Evolutionary conservation across 73 alveolate species (phyloP), one percentile per base, ranked within the genome.

Genomic region (Breviolum minutum): DNA sequence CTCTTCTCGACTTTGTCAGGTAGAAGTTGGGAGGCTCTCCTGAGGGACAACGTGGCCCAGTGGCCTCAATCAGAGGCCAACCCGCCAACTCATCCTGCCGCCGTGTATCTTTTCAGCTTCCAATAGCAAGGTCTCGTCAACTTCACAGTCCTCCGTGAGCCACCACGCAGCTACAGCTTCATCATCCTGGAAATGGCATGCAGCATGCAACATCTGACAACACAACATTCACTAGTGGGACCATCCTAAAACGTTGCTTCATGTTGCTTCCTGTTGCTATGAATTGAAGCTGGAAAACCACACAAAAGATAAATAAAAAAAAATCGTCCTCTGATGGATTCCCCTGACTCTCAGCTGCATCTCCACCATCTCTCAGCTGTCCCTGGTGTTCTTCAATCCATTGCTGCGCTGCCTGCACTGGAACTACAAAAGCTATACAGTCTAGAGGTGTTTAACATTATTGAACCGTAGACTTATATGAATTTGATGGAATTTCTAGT

Each of bases 61-160:
- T 40, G 54, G 7, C 82, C 29, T 7, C 82, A 73, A n/a, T n/a
- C n/a, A n/a, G n/a, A n/a, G n/a, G n/a, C n/a, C n/a, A n/a, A n/a
- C n/a, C n/a, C 54, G 54, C 5, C 54, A 40, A 40, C 54, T 40
- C 54, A 40, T 40, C 0, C 54, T 40, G 71, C 87, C 3, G 74
- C 73, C 96, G 24, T 32, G 86, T 27, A 40, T 69, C 87, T 76
- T 17, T 82, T 93, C 98, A 16, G 98, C 98, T 82, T 40, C 85
- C 10, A 73, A 73, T 32, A 80, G 94, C 73, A 94, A 22, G 60
- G 54, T 27, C n/a, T 94, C 99, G 13, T 94, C 85, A 40, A 94
- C 99, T 48, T 93, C 98, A 11, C 82, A 29, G 70, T 77, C 98
- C 63, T 76, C 98, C 17, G 74, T 40, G n/a, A 74, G 92, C 98